Base-by-base conservation (phyloP, 345 rosid species). In the Erucastrum elatum region DNA sequence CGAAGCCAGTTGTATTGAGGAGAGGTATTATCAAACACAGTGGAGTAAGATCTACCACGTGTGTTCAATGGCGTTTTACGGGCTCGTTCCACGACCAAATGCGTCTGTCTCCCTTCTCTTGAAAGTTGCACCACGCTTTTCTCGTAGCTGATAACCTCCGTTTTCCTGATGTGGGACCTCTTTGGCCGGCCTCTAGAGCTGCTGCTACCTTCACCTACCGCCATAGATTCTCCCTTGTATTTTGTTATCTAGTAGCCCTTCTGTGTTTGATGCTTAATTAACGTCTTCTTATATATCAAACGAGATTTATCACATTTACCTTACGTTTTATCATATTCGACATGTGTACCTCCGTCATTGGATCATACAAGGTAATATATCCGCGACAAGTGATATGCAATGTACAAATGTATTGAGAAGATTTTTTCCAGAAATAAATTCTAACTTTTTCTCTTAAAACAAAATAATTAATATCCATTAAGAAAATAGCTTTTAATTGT, bases 1-100 rank as follows among this genome's bases (percentile, higher is more conserved):
- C 8, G 72, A 56, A 78, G 76, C 81, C 76, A 77, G 0, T 5
- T 13, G 46, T 55, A 77, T 2, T 21, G 7, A 64, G 66, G 34
- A 30, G 34, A 11, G 0, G 16, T 4, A 0, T 64, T 65, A 17
- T 77, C 81, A 9, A 64, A 77, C 2, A 77, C 60, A 8, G 71
- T 4, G 3, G 4, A 55, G 16, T 6, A 0, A 5, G 66, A 8
- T 3, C 8, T 4, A 0, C 2, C 4, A 1, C 2, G 16, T 1
- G 39, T 9, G 64, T 63, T 63, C 6, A 77, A 3, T n/a, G 49
- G 16, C 3, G 12, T 53, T 8, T 0, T 0, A 39, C 68, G 76
- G 1, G 1, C 66, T 3, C 6, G 12, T 26, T 71, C 66, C 49
- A 77, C 71, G 3, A 37, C 0, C 25, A 5, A 4, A 41, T 10